Percentiles rank a stretch among this genome's conserved stretches.
Conservation (phyloP, 345 rosid genomes). For the Euphorbia tirucalli region DNA sequence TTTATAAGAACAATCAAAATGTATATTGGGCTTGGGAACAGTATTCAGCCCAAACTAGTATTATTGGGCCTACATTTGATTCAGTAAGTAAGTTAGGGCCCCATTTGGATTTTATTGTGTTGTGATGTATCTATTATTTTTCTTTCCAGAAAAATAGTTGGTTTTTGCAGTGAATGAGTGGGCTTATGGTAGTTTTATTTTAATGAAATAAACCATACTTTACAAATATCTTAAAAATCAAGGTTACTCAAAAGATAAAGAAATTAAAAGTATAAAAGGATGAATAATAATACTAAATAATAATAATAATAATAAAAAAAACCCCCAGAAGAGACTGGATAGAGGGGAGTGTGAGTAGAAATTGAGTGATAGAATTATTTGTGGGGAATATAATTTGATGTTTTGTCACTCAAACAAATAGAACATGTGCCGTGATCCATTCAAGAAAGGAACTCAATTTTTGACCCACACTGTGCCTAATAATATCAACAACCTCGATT, state of each 20-base stretch:
- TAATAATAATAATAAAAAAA: background rate
- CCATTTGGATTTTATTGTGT: background rate
- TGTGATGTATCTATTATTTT: background rate
- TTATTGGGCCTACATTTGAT: background rate
- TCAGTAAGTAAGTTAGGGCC: background rate
- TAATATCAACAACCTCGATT: conserved; percentile 16
- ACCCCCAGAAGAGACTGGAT: background rate
- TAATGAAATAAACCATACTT: background rate
- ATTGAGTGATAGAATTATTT: conserved; percentile 10
- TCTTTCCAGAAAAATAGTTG: background rate
- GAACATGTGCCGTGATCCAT: conserved; percentile 7
- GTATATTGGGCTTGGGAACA: background rate
- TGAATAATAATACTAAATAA: background rate
- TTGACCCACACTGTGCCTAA: background rate
- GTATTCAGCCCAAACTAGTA: background rate
- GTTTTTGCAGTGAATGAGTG: background rate
- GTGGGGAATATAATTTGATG: conserved; percentile 4
- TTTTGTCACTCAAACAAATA: background rate
- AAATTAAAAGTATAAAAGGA: background rate
- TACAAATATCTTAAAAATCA: background rate
- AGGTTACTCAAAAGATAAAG: background rate
- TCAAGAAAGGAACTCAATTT: background rate
- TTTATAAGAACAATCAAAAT: too few relatives aligned
- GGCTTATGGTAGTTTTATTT: too few relatives aligned
- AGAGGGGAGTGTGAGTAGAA: background rate